Evolutionary conservation across 1,284 basidiomycete genomes (phyloP), one percentile per base, ranked within the genome.

Genomic region (Coniferiporia weirii): DNA sequence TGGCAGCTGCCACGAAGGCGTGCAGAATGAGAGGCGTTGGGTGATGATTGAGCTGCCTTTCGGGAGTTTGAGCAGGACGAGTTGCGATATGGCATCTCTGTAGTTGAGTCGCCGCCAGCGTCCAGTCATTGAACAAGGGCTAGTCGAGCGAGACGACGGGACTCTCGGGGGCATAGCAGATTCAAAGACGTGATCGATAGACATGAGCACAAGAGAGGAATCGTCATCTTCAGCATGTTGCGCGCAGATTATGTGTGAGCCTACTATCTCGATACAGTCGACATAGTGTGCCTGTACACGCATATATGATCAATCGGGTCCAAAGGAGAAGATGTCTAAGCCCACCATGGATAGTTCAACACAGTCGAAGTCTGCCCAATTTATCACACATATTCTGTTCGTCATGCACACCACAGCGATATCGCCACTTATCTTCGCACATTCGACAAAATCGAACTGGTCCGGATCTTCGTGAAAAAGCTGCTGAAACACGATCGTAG

Each of bases 71-170:
- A 51, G 49, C 9, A 13, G 49, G 7, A 51, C 17, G 32, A 51
- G 17, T 22, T 51, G 49, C 27, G 17, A 19, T 19, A 51, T 51
- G 7, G 49, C 49, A 36, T 51, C 49, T 34, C 20, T 27, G 49
- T 51, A 51, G 49, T 51, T 27, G 32, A 51, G 49, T 12, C 49
- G 49, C 12, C 49, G 49, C 49, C 49, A 51, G 49, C 13, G n/a
- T 4, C 20, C 22, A 9, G 20, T 35, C 22, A 51, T n/a, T 9
- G 49, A 17, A 2, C 49, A 3, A 10, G 46, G 9, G 2, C 8
- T 9, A 15, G 9, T 12, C 15, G 38, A 40, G 15, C 3, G 38
- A 40, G 38, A 7, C 9, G 38, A 40, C 9, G 9, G 38, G 9
- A 3, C 38, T 40, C 38, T 19, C 17, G 20, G 3, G 22, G 49